These are phyloP conservation scores for Cordyceps javanica DNA, from an alignment of 2,329 filamentous ascomycete species.

Conservation along the genomic window DNA sequence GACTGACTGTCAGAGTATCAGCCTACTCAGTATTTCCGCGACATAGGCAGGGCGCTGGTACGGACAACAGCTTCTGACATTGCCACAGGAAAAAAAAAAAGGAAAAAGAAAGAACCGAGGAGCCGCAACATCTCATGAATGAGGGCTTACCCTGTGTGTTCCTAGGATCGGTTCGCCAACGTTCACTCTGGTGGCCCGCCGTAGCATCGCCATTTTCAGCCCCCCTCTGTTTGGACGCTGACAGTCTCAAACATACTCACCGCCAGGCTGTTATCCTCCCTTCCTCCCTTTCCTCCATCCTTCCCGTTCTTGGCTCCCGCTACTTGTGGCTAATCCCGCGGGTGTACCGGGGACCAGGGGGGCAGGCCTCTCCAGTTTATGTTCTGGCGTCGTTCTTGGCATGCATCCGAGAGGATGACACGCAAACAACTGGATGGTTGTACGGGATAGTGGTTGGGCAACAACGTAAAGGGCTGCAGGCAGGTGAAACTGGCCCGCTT, in stretches of 20 bases:
- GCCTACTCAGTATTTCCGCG: not conserved
- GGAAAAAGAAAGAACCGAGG: not conserved
- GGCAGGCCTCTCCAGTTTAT: not conserved
- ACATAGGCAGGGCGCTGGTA: not conserved
- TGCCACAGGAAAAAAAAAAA: not conserved
- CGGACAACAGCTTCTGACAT: too few species aligned
- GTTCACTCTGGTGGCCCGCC: not conserved
- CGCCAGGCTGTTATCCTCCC: not conserved
- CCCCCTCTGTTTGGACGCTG: not conserved
- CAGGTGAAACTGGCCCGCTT: not conserved
- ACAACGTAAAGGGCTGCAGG: not conserved
- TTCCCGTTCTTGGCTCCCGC: not conserved
- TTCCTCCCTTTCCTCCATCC: not conserved
- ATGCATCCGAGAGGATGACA: not conserved
- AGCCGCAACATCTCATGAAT: not conserved
- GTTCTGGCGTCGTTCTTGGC: not conserved
- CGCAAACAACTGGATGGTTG: not conserved
- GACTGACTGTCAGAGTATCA: too few species aligned
- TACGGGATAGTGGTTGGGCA: not conserved
- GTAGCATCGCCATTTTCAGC: not conserved
- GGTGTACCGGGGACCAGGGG: not conserved
- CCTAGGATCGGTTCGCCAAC: not conserved
- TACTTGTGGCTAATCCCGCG: not conserved
- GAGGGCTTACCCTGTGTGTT: not conserved
- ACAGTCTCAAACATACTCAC: conserved; percentile 1